phyloP scores from a whole-genome alignment of 2,329 filamentous ascomycete species.

The Hymenoscyphus salicellus region DNA sequence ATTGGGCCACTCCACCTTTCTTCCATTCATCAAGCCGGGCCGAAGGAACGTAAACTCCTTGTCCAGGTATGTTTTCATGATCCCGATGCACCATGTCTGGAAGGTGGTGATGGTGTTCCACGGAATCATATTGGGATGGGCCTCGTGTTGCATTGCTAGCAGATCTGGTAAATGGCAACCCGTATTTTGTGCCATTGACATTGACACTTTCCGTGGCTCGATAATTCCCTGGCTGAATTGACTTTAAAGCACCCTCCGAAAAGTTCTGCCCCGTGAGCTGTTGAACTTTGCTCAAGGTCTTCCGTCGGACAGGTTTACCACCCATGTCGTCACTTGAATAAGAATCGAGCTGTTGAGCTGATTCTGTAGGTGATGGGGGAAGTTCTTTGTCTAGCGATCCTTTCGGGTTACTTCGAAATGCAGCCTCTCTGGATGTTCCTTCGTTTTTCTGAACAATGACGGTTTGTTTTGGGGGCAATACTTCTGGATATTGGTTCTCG shows the following conservation, averaged over 20 bases:
- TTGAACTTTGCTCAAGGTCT: conserved; percentile 30
- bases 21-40: conserved; percentile 71
- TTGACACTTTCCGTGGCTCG: conserved; percentile 23
- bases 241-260: conserved; percentile 12
- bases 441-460: conserved; percentile 17
- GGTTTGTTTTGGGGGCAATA: conserved; percentile 29
- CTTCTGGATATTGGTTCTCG: conserved; percentile 40
- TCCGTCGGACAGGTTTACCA: conserved; percentile 28
- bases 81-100: conserved; percentile 32
- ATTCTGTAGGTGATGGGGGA: conserved; percentile 19
- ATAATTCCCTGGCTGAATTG: conserved; percentile 17
- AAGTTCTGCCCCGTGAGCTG: conserved; percentile 30
- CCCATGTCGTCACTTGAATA: conserved; percentile 20
- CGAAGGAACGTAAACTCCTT: conserved; percentile 57
- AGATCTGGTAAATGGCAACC: conserved; percentile 20
- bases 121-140: conserved; percentile 14
- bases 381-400: conserved; percentile 23
- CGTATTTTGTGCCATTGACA: conserved; percentile 27
- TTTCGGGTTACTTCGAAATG: conserved; percentile 24
- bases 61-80: conserved; percentile 40
- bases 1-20: conserved; percentile 60
- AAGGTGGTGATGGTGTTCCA: conserved; percentile 30
- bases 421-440: conserved; percentile 21
- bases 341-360: conserved; percentile 16
- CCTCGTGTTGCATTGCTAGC: conserved; percentile 13